Base-by-base conservation (phyloP, 2,329 filamentous ascomycete species). In the Sporothrix protearum region DNA sequence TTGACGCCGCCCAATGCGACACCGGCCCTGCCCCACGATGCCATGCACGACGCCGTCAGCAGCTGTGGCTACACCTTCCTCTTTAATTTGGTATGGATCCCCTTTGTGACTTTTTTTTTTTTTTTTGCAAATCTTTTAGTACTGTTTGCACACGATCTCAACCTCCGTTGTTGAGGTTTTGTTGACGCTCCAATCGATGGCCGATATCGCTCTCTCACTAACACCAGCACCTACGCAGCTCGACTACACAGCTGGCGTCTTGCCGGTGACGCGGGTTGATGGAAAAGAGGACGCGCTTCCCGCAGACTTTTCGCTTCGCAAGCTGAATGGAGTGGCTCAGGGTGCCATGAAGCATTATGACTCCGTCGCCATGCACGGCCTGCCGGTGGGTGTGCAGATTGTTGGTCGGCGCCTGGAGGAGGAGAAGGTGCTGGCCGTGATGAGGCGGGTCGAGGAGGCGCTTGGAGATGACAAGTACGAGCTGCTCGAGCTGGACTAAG, bases 51-150 rank as follows among this genome's bases (percentile, higher is more conserved):
- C 76, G 93, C 93, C 2, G 89, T 96, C 59, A 92, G 91, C 74
- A 93, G 90, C 75, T 97, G 94, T 77, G 94, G 93, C 0, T 97
- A 98, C 78, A 97, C 94, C 0, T 97, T 97, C 79, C 81, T 97
- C 71, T 98, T 96, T 83, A 97, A 97, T 77, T 75, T 97, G 77
- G 90, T 92, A 82, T 80, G 88, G 47, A 2, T 28, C 42, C 30
- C n/a, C 16, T 19, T 39, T 10, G n/a, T 67, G 47, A 25, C 9
- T 25, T n/a, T 64, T 25, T 49, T 42, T 30, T 33, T 7, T 72
- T 36, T 14, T 39, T 53, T 45, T 49, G 36, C 42, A 12, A 22
- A 28, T 8, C 4, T 28, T 53, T 28, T 30, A 39, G 19, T 51
- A 16, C 22, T 47, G 71, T 66, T 73, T 67, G 10, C 19, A 25